Evolutionary conservation across 2,329 filamentous ascomycete genomes (phyloP), one percentile per base, ranked within the genome.

Genomic region (Diaporthe batatas): DNA sequence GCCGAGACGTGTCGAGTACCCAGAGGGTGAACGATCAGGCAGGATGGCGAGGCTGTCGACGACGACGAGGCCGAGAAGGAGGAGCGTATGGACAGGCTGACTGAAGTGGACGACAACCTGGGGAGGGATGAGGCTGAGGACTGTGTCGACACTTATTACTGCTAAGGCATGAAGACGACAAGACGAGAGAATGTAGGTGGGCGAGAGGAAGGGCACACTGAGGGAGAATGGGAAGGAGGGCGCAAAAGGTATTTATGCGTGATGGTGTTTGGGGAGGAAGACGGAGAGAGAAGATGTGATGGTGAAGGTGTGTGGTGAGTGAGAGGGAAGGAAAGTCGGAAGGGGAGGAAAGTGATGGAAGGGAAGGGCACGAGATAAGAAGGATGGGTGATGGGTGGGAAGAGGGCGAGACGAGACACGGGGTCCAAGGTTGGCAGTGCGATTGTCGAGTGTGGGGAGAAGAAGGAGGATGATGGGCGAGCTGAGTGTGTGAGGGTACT

Each of bases 311-410:
- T 68, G 62, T 29, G 29, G 74, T 74, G 76, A 77, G 72, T 73
- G 73, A 75, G 79, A 72, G 75, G 75, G 79, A 77, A 77, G 77
- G 75, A 76, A 73, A 81, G 76, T 76, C 76, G 76, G 77, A 76
- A 79, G 75, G 71, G 76, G 74, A 76, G 76, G 78, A 76, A 68
- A 75, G 70, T 71, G 72, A 74, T 77, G 72, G 67, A 74, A 73
- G 75, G 74, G 75, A 75, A 72, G 73, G 74, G 74, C 68, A 77
- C 71, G 75, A 74, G 75, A 74, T 73, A 71, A 75, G 74, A 75
- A 74, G 76, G 74, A 73, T 75, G 75, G 73, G 73, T 54, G 34
- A 73, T 74, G 75, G 73, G 73, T 54, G 34, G 29, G 51, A 23
- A 73, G 42, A 76, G 70, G 70, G 73, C 75, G 71, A 70, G 68